phyloP scores from a whole-genome alignment of 208 protist species.

The Leishmania mexicana region DNA sequence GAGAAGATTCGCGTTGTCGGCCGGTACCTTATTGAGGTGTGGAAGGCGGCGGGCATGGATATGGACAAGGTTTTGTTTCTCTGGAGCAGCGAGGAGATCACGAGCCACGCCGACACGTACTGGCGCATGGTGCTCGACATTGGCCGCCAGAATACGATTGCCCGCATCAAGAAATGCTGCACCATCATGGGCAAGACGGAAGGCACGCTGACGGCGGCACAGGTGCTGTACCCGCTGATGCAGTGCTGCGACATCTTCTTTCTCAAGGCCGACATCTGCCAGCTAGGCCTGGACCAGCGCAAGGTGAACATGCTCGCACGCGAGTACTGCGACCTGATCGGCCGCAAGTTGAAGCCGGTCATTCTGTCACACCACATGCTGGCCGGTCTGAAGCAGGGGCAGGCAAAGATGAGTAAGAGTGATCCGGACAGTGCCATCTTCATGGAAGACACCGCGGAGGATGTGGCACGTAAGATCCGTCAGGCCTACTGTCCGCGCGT shows the following conservation, averaged over 20 bases:
- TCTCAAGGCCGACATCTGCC: slow-evolving; percentile 99
- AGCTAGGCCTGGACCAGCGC: slow-evolving; percentile 99
- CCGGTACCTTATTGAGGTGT: slow-evolving; percentile 98
- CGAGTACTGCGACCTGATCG: slow-evolving; percentile 97
- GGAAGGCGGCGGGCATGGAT: slow-evolving; percentile 99
- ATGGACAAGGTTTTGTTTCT: slow-evolving; percentile 97
- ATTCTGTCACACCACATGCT: slow-evolving; percentile 99
- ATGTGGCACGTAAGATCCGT: slow-evolving; percentile 96
- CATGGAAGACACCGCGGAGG: slow-evolving; percentile 98
- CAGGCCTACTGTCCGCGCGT: slow-evolving; percentile 95
- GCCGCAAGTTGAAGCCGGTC: slow-evolving; percentile 94
- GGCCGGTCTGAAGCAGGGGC: slow-evolving; percentile 94
- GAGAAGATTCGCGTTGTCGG: slow-evolving; percentile 97
- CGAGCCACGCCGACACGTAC: slow-evolving; percentile 92
- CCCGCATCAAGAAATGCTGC: slow-evolving; percentile 98
- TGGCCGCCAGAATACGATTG: slow-evolving; percentile 93
- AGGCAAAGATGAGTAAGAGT: slow-evolving; percentile 99
- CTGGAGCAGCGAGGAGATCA: slow-evolving; percentile 98
- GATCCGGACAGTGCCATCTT: slow-evolving; percentile 99
- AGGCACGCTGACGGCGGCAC: slow-evolving; percentile 95
- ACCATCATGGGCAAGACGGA: slow-evolving; percentile 99
- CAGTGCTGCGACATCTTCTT: slow-evolving; percentile 99
- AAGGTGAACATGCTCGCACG: slow-evolving; percentile 99
- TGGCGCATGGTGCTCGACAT: slow-evolving; percentile 98
- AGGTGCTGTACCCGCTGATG: slow-evolving; percentile 99